These are phyloP conservation scores for Solanum sitiens DNA, from an alignment of 257 asterid species.

Conservation along the genomic window DNA sequence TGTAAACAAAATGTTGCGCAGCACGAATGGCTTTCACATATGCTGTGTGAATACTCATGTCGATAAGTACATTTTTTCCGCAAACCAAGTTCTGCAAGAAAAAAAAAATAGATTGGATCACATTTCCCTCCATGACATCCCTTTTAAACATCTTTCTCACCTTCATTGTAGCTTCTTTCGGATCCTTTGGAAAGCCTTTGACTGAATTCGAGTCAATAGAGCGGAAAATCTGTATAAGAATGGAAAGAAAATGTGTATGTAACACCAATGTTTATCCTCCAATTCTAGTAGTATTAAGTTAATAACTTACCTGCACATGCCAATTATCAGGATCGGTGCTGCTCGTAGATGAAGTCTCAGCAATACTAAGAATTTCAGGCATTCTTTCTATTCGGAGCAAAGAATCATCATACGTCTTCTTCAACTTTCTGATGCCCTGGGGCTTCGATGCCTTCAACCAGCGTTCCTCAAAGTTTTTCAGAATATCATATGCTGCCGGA, in stretches of 20 bases:
- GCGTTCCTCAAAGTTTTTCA: conserved; percentile 84
- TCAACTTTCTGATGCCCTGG: conserved; percentile 69
- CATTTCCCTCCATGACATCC: background rate
- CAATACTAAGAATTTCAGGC: conserved; percentile 75
- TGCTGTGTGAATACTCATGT: conserved; percentile 97
- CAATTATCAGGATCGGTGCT: conserved; percentile 74
- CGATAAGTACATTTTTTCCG: conserved; percentile 90
- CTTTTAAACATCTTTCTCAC: conserved; percentile 24
- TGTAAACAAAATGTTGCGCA: conserved; percentile 87
- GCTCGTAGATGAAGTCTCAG: conserved; percentile 54
- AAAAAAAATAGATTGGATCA: background rate
- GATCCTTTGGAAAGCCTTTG: conserved; percentile 90
- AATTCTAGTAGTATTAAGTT: background rate
- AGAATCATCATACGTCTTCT: conserved; percentile 72
- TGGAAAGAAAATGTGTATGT: background rate
- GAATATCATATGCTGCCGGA: conserved; percentile 95
- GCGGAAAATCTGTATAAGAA: conserved; percentile 61
- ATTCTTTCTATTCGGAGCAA: conserved; percentile 84
- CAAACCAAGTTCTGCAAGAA: conserved; percentile 72
- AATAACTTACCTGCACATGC: conserved; percentile 72
- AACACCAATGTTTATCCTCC: background rate
- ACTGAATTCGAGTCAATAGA: conserved; percentile 98
- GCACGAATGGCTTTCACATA: conserved; percentile 88
- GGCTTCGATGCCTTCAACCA: conserved; percentile 91
- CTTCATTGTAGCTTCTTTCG: conserved; percentile 61